A percentile compares a stretch with the other conserved stretches of the same genome.
phyloP scores from a whole-genome alignment of 176 grass and related monocot genomes.

The Alopecurus myosuroides region DNA sequence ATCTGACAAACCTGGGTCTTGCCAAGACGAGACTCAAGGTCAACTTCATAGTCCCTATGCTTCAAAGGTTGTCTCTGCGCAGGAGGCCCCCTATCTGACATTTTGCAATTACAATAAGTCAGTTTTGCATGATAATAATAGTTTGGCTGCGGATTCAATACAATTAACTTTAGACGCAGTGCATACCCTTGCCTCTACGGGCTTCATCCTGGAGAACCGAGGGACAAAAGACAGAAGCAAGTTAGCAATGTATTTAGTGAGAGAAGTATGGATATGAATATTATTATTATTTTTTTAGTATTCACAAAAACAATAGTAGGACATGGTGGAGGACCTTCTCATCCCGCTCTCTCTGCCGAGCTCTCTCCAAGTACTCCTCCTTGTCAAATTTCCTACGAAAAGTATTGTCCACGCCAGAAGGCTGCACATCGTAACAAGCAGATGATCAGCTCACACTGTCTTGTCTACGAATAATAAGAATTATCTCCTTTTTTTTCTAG shows the following conservation, averaged over 20 bases:
- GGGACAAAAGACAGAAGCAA: conserved; percentile 5
- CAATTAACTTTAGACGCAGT: background rate
- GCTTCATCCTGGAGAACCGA: conserved; percentile 38
- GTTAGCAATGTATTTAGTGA: conserved; percentile 3
- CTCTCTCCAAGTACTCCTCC: conserved; percentile 86
- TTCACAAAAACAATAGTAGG: background rate
- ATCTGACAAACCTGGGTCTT: conserved; percentile 78
- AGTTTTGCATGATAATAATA: background rate
- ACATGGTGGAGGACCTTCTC: conserved; percentile 53
- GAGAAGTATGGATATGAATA: background rate
- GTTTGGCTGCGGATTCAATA: background rate
- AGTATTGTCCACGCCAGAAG: conserved; percentile 81
- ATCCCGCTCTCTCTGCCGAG: conserved; percentile 71
- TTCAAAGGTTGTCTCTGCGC: conserved; percentile 95
- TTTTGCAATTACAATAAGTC: background rate
- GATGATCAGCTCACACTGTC: background rate
- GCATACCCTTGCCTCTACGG: conserved; percentile 68
- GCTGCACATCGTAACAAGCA: conserved; percentile 40
- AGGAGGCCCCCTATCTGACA: conserved; percentile 66
- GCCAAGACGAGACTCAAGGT: conserved; percentile 94
- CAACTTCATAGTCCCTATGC: conserved; percentile 98
- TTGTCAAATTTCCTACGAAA: conserved; percentile 86
- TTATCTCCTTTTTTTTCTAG: background rate
- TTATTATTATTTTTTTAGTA: background rate
- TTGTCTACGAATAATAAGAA: background rate